Evolutionary conservation across 2,329 filamentous ascomycete species (phyloP), one percentile per base, ranked within the genome.

Genomic region (Emergomyces africanus): DNA sequence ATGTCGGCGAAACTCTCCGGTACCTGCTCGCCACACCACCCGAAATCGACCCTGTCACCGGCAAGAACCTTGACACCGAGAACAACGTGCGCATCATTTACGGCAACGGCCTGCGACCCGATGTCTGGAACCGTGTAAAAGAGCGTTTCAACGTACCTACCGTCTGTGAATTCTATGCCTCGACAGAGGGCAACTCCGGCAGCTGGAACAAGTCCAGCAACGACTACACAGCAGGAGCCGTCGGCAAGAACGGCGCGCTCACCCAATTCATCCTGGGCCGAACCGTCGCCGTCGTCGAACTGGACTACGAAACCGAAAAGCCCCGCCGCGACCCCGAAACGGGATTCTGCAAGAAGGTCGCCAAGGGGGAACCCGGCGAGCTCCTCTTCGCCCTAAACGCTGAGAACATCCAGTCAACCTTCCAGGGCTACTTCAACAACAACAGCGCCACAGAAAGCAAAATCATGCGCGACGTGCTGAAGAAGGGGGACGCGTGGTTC

Each of bases 1-100:
- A 95, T 69, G 90, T 95, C 15, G 90, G 90, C 57, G 90, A 95
- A 72, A 92, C 89, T 0, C 86, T 89, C 63, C 85, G 90, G 5
- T 95, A 95, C 70, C 80, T 95, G 3, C 79, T 95, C 12, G 80
- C 87, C 0, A 83, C 84, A 0, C 81, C 79, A 3, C 75, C 86
- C 1, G 79, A 86, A 59, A 71, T 78, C 30, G 84, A 90, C 64
- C 78, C 84, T 0, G 70, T 69, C 6, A 89, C 85, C 0, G 85
- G 85, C 23, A 82, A 86, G 67, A 79, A 81, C 61, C 77, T 90
- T 41, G 90, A 95, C 71, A 82, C 79, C 65, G 81, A 84, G 63
- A 87, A 95, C 75, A 79, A 77, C 0, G 82, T 95, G n/a, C 83
- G 84, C 5, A 66, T 86, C 3, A 89, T 89, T 0, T 88, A 92